Conservation (phyloP, 257 asterid species). For the Rehmannia glutinosa region DNA sequence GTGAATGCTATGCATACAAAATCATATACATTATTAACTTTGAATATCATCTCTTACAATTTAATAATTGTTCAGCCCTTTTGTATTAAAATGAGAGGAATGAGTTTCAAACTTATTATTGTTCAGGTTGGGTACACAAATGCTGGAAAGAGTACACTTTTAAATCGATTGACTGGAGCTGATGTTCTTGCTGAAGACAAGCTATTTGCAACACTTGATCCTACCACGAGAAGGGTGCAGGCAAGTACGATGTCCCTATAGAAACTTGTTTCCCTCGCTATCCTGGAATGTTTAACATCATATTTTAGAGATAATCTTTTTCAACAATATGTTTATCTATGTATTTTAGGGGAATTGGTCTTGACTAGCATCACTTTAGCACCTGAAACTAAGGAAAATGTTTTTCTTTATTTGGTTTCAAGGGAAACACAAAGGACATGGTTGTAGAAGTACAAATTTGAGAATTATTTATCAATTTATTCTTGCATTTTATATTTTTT, state of each 20-base stretch:
- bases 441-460: slow-evolving; percentile 1
- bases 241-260: slow-evolving; percentile 34
- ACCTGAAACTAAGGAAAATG: background rate
- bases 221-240: slow-evolving; percentile 97
- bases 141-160: slow-evolving; percentile 96
- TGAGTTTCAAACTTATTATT: slow-evolving; percentile 12
- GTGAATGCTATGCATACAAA: background rate
- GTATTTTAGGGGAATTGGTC: background rate
- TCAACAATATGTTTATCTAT: background rate
- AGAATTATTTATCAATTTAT: background rate
- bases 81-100: background rate
- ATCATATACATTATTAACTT: background rate
- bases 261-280: background rate
- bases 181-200: slow-evolving; percentile 93
- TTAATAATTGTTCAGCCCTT: background rate
- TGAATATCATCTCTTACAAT: background rate
- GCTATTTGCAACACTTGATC: slow-evolving; percentile 95
- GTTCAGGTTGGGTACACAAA: slow-evolving; percentile 95
- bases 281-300: slow-evolving; percentile 6
- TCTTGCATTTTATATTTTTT: background rate
- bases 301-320: slow-evolving; percentile 3
- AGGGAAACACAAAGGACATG: background rate
- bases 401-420: background rate
- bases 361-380: background rate
- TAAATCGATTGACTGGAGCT: slow-evolving; percentile 88